Evolutionary conservation across 2,329 filamentous ascomycete species (phyloP).

Genomic region (Sclerotinia minor): DNA sequence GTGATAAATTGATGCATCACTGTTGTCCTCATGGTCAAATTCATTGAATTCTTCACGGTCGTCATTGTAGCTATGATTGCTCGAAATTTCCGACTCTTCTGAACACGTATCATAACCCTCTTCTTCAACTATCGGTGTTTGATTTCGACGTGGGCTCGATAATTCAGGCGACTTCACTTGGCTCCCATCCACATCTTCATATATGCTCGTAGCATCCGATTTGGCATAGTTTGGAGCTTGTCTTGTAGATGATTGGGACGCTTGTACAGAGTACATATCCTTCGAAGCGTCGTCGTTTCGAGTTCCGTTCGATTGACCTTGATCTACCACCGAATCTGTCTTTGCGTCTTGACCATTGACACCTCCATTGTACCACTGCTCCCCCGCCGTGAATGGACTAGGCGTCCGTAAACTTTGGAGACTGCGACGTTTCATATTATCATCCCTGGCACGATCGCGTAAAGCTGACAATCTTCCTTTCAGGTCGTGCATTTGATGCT

Average conservation of each 20-base stretch:
- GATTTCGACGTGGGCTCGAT: neutral
- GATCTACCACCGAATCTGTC: constrained; percentile 36
- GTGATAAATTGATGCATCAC: constrained; percentile 63
- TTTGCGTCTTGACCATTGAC: constrained; percentile 36
- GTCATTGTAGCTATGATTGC: constrained; percentile 43
- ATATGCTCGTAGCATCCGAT: constrained; percentile 38
- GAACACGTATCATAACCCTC: constrained; percentile 32
- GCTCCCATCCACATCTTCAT: constrained; percentile 38
- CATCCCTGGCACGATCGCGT: constrained; percentile 63
- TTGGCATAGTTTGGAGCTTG: constrained; percentile 29
- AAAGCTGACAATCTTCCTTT: constrained; percentile 68
- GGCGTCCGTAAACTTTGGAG: constrained; percentile 60
- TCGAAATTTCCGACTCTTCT: constrained; percentile 13
- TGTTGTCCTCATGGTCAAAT: constrained; percentile 56
- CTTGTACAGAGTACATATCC: constrained; percentile 5
- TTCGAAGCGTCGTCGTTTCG: constrained; percentile 14
- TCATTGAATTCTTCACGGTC: constrained; percentile 41
- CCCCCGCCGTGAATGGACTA: constrained; percentile 47
- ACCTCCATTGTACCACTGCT: constrained; percentile 41
- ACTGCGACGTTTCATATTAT: constrained; percentile 62
- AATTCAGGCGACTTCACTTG: constrained; percentile 12
- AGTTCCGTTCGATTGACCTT: constrained; percentile 33
- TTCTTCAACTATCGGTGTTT: constrained; percentile 30
- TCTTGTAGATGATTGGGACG: constrained; percentile 12
- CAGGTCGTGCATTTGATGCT: constrained; percentile 66